Percentiles rank a stretch among this genome's conserved stretches.
Conservation (phyloP, 208 protist genomes). For the Trypanosoma rangeli region DNA sequence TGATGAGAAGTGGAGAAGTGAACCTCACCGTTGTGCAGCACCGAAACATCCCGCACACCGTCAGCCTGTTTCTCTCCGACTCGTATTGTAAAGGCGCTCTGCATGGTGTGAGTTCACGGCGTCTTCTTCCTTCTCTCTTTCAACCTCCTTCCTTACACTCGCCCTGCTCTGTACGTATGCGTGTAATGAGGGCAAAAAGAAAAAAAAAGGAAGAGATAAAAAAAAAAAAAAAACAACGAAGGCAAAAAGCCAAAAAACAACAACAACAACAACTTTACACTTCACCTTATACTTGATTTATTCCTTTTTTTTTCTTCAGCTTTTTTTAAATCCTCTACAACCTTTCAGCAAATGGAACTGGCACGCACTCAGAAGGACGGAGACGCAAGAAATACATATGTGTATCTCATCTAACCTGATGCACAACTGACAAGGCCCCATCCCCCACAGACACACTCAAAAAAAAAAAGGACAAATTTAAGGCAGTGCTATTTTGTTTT, state of each 20-base stretch:
- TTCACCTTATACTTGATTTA: not conserved
- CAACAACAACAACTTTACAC: too few species aligned
- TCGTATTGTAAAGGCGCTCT: conserved; percentile 63
- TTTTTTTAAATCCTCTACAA: too few species aligned
- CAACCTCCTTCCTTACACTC: not conserved
- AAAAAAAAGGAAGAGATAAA: not conserved
- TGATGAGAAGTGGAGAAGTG: conserved; percentile 60
- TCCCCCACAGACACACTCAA: too few species aligned
- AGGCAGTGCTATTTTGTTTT: too few species aligned
- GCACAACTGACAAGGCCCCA: too few species aligned
- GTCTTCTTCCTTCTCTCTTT: not conserved
- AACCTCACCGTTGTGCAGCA: conserved; percentile 47
- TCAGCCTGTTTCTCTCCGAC: conserved; percentile 47
- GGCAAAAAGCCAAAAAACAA: too few species aligned
- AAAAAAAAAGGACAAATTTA: not conserved
- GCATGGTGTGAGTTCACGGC: conserved; percentile 13
- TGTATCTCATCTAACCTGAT: too few species aligned
- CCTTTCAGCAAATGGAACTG: not conserved
- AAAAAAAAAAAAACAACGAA: too few species aligned
- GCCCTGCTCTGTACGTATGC: not conserved
- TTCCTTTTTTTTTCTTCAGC: not conserved
- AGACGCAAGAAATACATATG: too few species aligned
- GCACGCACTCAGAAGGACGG: too few species aligned
- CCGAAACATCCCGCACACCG: conserved; percentile 57
- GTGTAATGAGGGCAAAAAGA: not conserved